Percentiles rank a stretch among this genome's conserved stretches.
phyloP scores from a whole-genome alignment of 805 yeast genomes.

The Saccharomycopsis amapae region DNA sequence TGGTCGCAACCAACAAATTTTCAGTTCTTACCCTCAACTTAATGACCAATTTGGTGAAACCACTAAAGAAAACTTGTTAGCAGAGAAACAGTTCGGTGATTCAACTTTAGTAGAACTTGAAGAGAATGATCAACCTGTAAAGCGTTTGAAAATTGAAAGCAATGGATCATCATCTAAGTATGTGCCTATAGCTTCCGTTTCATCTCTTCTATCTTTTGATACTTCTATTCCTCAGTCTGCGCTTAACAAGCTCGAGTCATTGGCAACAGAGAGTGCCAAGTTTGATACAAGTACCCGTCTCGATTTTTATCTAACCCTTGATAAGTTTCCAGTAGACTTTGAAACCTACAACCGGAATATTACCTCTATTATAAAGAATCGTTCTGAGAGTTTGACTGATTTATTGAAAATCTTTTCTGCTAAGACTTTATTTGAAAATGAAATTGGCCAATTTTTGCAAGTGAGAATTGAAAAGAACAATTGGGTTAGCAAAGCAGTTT shows the following conservation, averaged over 20 bases:
- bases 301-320: neutral
- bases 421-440: slow-evolving; percentile 8
- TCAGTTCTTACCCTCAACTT: neutral
- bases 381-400: slow-evolving; percentile 7
- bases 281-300: neutral
- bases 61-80: neutral
- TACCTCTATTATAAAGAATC: slow-evolving; percentile 10
- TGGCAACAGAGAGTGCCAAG: too few species aligned
- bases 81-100: slow-evolving; percentile 2
- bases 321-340: neutral
- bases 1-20: neutral
- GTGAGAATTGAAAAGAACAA: slow-evolving; percentile 17
- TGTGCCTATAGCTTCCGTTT: too few species aligned
- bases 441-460: slow-evolving; percentile 15
- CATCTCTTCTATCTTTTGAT: too few species aligned
- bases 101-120: neutral
- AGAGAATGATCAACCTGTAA: too few species aligned
- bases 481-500: slow-evolving; percentile 8
- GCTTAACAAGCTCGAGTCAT: too few species aligned
- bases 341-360: slow-evolving; percentile 10
- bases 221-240: too few species aligned
- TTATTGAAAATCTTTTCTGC: slow-evolving; percentile 4
- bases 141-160: too few species aligned
- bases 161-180: too few species aligned
- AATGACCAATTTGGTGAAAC: neutral